Evolutionary conservation across 202 grass and related monocot genomes (phyloP), one percentile per base, ranked within the genome.

Genomic region (Setaria italica): DNA sequence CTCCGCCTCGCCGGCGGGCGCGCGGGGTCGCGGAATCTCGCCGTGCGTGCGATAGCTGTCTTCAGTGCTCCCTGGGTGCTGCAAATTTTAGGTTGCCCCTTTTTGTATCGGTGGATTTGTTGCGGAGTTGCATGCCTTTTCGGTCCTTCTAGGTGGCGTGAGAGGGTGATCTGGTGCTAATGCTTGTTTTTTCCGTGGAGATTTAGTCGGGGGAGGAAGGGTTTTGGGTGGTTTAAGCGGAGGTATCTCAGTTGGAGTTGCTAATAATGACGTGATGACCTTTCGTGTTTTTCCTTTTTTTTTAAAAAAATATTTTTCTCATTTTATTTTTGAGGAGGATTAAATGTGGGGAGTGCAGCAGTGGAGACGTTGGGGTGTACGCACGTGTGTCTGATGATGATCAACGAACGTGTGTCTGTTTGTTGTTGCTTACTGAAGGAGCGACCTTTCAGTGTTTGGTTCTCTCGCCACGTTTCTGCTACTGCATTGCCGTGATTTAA

Each of bases 381-480:
- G 59, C 30, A 49, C 21, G 45, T 12, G n/a, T 76, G 21, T 14
- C 2, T 20, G 30, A 47, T 72, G 15, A 60, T 70, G 74, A 77
- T 25, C 39, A 13, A 4, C 21, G n/a, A 13, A 41, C 39, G 39
- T 41, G 9, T 46, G 35, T 5, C 17, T 53, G 53, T 55, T 73
- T 73, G 17, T 51, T 79, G 59, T 70, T 65, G 66, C 19, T 57
- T 79, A 37, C 17, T 60, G 39, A 49, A 76, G 50, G 51, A 89
- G 17, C 50, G 70, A 2, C 16, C n/a, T 76, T 66, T 59, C 21
- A 9, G 7, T 35, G 29, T 71, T 39, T 70, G 9, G 0, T 37
- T 82, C 19, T 82, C 4, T 76, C 9, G 32, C 45, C 67, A 41
- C 72, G 35, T 65, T 50, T 77, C 1, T 78, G 79, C 37, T 70